Conservation (phyloP, 257 asterid genomes). For the Solanum medicagineum region DNA sequence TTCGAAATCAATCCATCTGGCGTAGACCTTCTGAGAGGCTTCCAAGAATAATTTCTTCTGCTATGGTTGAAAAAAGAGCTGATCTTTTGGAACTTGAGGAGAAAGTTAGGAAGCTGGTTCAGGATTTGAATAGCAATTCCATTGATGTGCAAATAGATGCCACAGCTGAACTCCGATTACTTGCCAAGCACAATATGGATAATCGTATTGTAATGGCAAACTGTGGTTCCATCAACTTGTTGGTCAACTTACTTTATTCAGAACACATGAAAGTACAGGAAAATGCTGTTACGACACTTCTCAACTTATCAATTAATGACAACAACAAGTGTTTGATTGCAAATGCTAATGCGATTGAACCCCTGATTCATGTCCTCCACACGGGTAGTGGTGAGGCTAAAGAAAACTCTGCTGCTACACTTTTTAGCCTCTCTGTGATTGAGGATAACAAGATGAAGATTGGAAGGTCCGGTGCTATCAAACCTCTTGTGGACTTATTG, state of each 20-base stretch:
- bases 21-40: constrained; percentile 17
- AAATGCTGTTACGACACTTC: constrained; percentile 28
- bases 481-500: constrained; percentile 19
- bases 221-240: constrained; percentile 21
- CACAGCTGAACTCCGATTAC: constrained; percentile 23
- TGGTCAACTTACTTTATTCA: constrained; percentile 19
- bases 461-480: constrained; percentile 25
- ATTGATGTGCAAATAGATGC: constrained; percentile 22
- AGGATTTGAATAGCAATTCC: constrained; percentile 15
- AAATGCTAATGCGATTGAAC: constrained; percentile 27
- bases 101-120: constrained; percentile 14
- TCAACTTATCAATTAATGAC: constrained; percentile 23
- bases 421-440: constrained; percentile 27
- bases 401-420: constrained; percentile 31
- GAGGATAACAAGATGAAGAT: constrained; percentile 29
- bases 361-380: constrained; percentile 23
- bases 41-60: constrained; percentile 22
- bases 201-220: constrained; percentile 26
- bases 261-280: constrained; percentile 17
- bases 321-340: constrained; percentile 22
- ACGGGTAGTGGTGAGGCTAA: constrained; percentile 24
- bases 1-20: constrained; percentile 18
- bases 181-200: constrained; percentile 32
- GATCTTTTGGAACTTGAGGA: constrained; percentile 17
- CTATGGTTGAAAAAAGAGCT: constrained; percentile 16